A percentile compares a stretch with the other conserved stretches of the same genome.
Evolutionary conservation across 768 basidiomycete genomes (phyloP).

Genomic region (Heimioporus sp.): DNA sequence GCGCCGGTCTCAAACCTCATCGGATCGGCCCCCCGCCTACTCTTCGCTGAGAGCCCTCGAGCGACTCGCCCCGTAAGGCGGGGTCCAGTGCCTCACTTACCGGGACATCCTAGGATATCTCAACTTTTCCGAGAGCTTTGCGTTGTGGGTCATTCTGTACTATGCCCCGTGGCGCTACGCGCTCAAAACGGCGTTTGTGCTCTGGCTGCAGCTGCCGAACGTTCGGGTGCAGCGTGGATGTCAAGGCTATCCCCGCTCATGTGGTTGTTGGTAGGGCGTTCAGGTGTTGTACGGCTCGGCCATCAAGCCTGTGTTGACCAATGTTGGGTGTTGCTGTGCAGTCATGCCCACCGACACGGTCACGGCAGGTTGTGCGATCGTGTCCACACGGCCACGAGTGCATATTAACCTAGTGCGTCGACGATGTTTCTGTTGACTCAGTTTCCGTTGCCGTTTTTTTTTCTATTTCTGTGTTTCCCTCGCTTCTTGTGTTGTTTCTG

Average conservation of each 20-base stretch:
- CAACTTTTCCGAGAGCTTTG: slow-evolving; percentile 89
- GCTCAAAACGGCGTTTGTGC: slow-evolving; percentile 86
- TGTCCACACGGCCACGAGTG: slow-evolving; percentile 43
- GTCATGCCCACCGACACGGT: slow-evolving; percentile 73
- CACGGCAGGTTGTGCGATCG: slow-evolving; percentile 40
- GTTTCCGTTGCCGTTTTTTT: no score
- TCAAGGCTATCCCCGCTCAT: background rate
- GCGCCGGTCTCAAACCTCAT: slow-evolving; percentile 91
- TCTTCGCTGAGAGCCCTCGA: slow-evolving; percentile 96
- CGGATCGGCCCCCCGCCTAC: slow-evolving; percentile 91
- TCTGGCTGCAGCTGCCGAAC: slow-evolving; percentile 88
- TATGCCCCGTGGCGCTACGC: slow-evolving; percentile 94
- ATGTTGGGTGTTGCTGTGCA: no score
- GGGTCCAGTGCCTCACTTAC: slow-evolving; percentile 97
- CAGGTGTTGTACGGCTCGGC: no score
- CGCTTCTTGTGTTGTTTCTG: no score
- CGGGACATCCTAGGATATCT: slow-evolving; percentile 94
- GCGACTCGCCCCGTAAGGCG: slow-evolving; percentile 74
- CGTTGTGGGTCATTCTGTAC: slow-evolving; percentile 80
- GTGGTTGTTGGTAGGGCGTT: slow-evolving; percentile 69
- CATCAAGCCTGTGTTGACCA: no score
- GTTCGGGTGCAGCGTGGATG: slow-evolving; percentile 64
- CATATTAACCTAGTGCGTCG: no score
- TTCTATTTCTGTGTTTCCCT: no score
- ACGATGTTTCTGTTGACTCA: no score